Evolutionary conservation across 352 stramenopile genomes (phyloP), one percentile per base, ranked within the genome.

Genomic region (Phytophthora hibernalis): DNA sequence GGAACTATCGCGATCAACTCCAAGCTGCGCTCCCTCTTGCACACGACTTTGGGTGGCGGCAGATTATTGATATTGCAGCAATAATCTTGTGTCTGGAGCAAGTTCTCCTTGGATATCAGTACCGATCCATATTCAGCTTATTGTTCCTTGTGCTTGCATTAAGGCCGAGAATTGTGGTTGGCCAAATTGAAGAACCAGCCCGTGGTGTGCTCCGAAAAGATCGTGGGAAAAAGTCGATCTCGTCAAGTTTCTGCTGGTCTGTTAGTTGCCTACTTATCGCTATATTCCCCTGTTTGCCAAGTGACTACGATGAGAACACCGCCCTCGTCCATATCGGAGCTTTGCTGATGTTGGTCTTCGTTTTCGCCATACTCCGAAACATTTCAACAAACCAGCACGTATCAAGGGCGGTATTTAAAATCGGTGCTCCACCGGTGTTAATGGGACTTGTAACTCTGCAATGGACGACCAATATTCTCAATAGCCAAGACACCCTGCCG

Each of bases 241-340:
- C 57, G n/a, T 49, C 68, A 47, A 62, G 35, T 54, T 43, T 54
- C 5, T 68, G 28, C 12, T 95, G 82, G 87, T 64, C 74, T 6
- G 51, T 49, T 13, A 76, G 72, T 43, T 94, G 80, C 52, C 24
- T 87, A 9, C 55, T 79, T n/a, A 61, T 93, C 42, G 74, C 79
- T 5, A 51, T 91, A 5, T 95, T 93, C 45, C 87, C 87, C 49
- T 87, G 78, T 35, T 54, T 93, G 10, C 74, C 85, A 5, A 81
- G 74, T 26, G 80, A 88, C 33, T 81, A 91, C 28, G 77, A 77
- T n/a, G 76, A 90, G 2, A 72, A 79, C 45, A 85, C 74, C 21
- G 5, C 48, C 1, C 54, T 94, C 2, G 73, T 94, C 24, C 22
- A 85, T 37, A 20, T 83, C 28, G 83, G 83, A 2, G 75, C 70